Base-by-base conservation (phyloP, 768 basidiomycete genomes). In the Russula abietina region DNA sequence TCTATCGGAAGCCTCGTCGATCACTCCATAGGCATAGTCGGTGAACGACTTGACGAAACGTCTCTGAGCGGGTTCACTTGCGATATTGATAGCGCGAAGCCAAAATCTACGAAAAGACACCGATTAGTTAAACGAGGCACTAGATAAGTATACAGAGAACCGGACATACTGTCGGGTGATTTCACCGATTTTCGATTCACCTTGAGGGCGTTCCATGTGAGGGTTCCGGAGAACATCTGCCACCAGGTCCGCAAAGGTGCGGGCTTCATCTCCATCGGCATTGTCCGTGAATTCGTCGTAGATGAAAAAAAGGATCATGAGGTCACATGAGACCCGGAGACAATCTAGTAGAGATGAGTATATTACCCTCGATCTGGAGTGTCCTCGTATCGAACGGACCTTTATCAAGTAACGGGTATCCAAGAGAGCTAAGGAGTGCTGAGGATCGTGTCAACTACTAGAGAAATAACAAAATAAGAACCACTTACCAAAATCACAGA, bases 1-100 rank as follows among this genome's bases (percentile, higher is more conserved):
- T 10, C 79, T 73, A 59, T 82, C 80, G 2, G 68, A 62, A 22
- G 73, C 72, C 69, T 75, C 72, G 22, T 72, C 67, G 57, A 68
- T 68, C 56, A 74, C 67, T 11, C 73, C 73, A 39, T 71, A 62
- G 56, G 73, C 69, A 60, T 70, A 76, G 38, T 57, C 60, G 14
- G 65, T 67, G 58, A 75, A 67, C 39, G 70, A 67, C 24, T 68
- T 69, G 54, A 73, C 66, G 68, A 75, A 73, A 16, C 75, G 71
- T 43, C 63, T 56, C 59, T 51, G 54, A 43, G 64, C 38, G 3
- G 11, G 14, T 9, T 28, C 19, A 19, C 54, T 49, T 14, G 55
- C 54, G 5, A 56, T 22, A 11, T 49, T 24, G 6, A 52, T 49
- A 4, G 60, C 59, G 17, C 49, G 48, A 16, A 55, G 33, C 55